phyloP scores from a whole-genome alignment of 768 basidiomycete species.

The Boletus coccyginus region DNA sequence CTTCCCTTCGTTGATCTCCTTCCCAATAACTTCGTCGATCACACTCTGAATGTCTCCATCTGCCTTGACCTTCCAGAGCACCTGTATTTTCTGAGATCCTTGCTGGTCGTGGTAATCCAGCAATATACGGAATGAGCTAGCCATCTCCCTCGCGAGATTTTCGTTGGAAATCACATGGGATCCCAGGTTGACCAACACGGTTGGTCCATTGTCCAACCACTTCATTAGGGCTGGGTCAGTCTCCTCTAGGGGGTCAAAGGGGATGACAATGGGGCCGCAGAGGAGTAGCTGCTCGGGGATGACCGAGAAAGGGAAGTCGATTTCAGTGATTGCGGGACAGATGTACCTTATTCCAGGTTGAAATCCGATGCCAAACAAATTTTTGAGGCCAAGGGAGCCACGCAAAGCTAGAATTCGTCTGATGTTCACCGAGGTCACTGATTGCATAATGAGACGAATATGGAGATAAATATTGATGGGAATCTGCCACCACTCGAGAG shows the following conservation, averaged over 20 bases:
- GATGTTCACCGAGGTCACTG: background rate
- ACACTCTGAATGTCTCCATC: background rate
- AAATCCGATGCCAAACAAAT: background rate
- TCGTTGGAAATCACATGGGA: background rate
- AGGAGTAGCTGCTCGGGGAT: conserved; percentile 5
- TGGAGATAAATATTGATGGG: conserved; percentile 8
- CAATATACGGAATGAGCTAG: conserved; percentile 4
- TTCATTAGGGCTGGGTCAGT: background rate
- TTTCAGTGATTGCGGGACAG: conserved; percentile 1
- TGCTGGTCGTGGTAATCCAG: background rate
- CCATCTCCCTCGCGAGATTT: background rate
- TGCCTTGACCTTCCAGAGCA: conserved; percentile 10
- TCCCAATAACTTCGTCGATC: background rate
- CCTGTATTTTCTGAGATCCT: background rate
- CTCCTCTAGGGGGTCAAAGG: conserved; percentile 9
- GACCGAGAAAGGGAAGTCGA: background rate
- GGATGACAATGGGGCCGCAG: conserved; percentile 7
- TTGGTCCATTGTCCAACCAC: conserved; percentile 11
- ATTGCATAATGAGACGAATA: background rate
- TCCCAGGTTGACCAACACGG: conserved; percentile 12
- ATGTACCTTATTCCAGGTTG: background rate
- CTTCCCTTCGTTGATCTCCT: conserved; percentile 4
- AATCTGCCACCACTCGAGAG: conserved; percentile 16
- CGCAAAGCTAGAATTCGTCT: background rate
- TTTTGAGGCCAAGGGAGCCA: background rate